These are phyloP conservation scores for Monosporascus sp. DNA, from an alignment of 2,329 filamentous ascomycete genomes.

Conservation along the genomic window DNA sequence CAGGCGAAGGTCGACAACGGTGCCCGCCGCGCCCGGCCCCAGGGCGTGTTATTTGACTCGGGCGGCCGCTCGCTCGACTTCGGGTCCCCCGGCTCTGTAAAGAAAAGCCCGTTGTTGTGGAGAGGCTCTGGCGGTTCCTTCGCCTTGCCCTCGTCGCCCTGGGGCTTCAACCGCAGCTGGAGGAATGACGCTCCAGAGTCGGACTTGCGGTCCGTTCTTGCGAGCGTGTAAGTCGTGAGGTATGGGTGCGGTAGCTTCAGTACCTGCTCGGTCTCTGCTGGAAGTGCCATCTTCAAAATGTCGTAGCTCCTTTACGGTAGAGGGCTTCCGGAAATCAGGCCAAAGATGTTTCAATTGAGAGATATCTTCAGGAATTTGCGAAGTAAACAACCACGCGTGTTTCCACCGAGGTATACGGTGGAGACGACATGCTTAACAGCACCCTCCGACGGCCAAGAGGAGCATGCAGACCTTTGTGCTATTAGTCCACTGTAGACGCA, in stretches of 20 bases:
- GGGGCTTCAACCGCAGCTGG: slow-evolving; percentile 31
- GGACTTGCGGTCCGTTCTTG: slow-evolving; percentile 24
- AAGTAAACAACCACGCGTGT: background rate
- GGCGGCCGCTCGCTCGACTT: slow-evolving; percentile 44
- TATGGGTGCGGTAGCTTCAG: slow-evolving; percentile 47
- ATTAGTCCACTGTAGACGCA: background rate
- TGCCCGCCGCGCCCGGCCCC: slow-evolving; percentile 50
- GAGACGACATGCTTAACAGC: background rate
- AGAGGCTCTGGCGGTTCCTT: slow-evolving; percentile 27
- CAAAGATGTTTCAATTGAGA: slow-evolving; percentile 10
- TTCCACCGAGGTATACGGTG: background rate
- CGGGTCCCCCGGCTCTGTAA: slow-evolving; percentile 40
- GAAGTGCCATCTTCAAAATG: slow-evolving; percentile 16
- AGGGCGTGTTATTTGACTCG: slow-evolving; percentile 49
- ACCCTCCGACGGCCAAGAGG: background rate
- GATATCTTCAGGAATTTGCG: background rate
- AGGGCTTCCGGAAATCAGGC: background rate
- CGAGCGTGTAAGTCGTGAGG: slow-evolving; percentile 38
- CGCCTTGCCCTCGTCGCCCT: slow-evolving; percentile 20
- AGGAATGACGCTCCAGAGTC: slow-evolving; percentile 26
- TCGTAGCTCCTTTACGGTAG: background rate
- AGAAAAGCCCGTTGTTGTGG: slow-evolving; percentile 32
- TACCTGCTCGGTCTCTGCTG: slow-evolving; percentile 29
- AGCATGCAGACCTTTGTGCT: background rate
- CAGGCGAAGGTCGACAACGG: slow-evolving; percentile 41